phyloP scores from a whole-genome alignment of 139 green algal species.

The Closterium sp. region DNA sequence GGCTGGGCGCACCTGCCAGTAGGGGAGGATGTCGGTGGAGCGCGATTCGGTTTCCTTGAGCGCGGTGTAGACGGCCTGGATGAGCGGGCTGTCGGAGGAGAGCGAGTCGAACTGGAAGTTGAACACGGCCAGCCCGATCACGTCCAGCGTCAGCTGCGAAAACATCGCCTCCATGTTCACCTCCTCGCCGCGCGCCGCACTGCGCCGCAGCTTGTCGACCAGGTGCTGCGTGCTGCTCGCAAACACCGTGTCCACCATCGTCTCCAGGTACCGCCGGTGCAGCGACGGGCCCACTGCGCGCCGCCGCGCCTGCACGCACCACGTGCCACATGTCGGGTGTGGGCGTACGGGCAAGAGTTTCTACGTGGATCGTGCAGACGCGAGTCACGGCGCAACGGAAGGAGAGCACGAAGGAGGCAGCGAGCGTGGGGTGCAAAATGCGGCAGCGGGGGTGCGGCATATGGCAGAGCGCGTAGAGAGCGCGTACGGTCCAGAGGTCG shows the following conservation, averaged over 20 bases:
- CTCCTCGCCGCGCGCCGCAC: slow-evolving; percentile 36
- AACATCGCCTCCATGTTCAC: slow-evolving; percentile 96
- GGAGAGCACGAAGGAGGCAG: too few species aligned
- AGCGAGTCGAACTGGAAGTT: slow-evolving; percentile 98
- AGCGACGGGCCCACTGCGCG: slow-evolving; percentile 86
- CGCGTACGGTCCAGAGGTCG: slow-evolving; percentile 62
- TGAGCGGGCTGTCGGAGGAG: slow-evolving; percentile 57
- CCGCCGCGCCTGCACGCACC: slow-evolving; percentile 60
- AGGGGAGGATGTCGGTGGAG: slow-evolving; percentile 92
- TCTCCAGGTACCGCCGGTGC: slow-evolving; percentile 87
- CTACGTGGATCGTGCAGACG: too few species aligned
- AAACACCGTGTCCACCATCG: slow-evolving; percentile 91
- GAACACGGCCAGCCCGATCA: slow-evolving; percentile 97
- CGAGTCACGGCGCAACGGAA: too few species aligned
- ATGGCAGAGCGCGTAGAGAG: too few species aligned
- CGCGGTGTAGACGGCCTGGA: slow-evolving; percentile 92
- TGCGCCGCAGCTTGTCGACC: slow-evolving; percentile 71
- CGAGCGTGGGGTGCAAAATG: too few species aligned
- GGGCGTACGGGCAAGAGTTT: too few species aligned
- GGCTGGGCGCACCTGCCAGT: slow-evolving; percentile 92
- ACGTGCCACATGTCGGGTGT: slow-evolving; percentile 58
- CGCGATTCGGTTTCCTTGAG: slow-evolving; percentile 97
- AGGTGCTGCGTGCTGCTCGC: slow-evolving; percentile 64
- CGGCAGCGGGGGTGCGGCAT: too few species aligned
- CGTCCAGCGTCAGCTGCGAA: slow-evolving; percentile 90